phyloP scores from a whole-genome alignment of 176 grass and related monocot genomes.

The Zea mays region DNA sequence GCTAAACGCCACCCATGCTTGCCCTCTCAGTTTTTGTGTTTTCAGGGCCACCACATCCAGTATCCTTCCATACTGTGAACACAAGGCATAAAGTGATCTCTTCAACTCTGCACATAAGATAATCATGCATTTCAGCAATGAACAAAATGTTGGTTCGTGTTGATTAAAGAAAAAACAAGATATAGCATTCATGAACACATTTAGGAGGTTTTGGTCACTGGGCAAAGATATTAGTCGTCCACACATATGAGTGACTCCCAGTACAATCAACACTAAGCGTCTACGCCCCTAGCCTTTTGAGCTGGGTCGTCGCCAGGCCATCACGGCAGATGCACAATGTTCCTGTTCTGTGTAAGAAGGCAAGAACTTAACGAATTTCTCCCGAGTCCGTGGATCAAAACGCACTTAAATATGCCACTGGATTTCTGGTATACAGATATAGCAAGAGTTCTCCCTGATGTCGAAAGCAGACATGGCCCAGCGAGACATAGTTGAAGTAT shows the following conservation, averaged over 20 bases:
- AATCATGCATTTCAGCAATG: slow-evolving; percentile 4
- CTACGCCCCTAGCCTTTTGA: neutral
- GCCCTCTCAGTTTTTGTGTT: slow-evolving; percentile 87
- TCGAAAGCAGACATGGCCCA: neutral
- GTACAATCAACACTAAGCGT: neutral
- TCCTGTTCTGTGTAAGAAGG: neutral
- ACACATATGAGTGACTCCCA: neutral
- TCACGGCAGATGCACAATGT: neutral
- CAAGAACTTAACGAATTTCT: neutral
- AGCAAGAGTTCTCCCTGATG: neutral
- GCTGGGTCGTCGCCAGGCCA: neutral
- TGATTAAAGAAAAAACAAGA: neutral
- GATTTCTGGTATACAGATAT: neutral
- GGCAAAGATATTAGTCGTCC: neutral
- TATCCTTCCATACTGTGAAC: slow-evolving; percentile 96
- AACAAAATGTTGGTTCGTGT: neutral
- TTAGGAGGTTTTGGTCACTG: neutral
- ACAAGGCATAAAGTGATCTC: slow-evolving; percentile 84
- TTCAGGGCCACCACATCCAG: slow-evolving; percentile 90
- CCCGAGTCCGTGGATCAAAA: neutral
- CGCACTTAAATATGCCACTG: neutral
- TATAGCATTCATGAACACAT: neutral
- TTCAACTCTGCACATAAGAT: slow-evolving; percentile 65
- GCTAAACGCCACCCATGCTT: slow-evolving; percentile 88
- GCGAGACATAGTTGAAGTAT: neutral